Evolutionary conservation across 2,329 filamentous ascomycete species (phyloP).

Genomic region (Aciculosporium take): DNA sequence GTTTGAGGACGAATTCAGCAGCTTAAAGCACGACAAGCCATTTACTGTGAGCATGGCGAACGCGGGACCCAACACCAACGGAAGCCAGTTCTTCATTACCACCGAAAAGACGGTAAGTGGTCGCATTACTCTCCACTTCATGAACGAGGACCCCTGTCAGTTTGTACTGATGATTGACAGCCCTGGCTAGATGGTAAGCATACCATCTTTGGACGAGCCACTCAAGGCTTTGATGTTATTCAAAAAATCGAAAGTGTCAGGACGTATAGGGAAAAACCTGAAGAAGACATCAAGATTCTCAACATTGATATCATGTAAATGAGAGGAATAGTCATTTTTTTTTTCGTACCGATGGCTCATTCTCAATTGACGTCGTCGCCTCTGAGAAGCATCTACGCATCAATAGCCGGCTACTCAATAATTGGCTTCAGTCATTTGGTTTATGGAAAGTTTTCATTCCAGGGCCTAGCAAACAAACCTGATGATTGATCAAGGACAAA

Average conservation of each 20-base stretch:
- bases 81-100: constrained; percentile 95
- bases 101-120: constrained; percentile 76
- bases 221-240: constrained; percentile 83
- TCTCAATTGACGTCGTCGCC: not conserved
- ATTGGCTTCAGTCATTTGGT: not conserved
- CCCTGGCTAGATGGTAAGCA: constrained; percentile 94
- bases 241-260: constrained; percentile 88
- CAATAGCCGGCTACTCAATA: not conserved
- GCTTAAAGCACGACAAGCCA: constrained; percentile 82
- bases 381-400: not conserved
- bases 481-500: not conserved
- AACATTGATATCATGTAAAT: constrained; percentile 56
- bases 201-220: constrained; percentile 84
- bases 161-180: constrained; percentile 19
- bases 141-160: constrained; percentile 3
- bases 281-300: constrained; percentile 94
- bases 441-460: not conserved
- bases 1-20: constrained; percentile 90
- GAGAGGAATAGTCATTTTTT: not conserved
- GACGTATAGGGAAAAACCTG: constrained; percentile 81
- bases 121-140: not conserved
- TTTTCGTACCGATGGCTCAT: not conserved
- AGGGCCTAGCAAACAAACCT: not conserved
- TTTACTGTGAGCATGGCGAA: constrained; percentile 98
- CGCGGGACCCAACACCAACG: constrained; percentile 88